Evolutionary conservation across 306 rosid species (phyloP), one percentile per base, ranked within the genome.

Genomic region (Vigna unguiculata): DNA sequence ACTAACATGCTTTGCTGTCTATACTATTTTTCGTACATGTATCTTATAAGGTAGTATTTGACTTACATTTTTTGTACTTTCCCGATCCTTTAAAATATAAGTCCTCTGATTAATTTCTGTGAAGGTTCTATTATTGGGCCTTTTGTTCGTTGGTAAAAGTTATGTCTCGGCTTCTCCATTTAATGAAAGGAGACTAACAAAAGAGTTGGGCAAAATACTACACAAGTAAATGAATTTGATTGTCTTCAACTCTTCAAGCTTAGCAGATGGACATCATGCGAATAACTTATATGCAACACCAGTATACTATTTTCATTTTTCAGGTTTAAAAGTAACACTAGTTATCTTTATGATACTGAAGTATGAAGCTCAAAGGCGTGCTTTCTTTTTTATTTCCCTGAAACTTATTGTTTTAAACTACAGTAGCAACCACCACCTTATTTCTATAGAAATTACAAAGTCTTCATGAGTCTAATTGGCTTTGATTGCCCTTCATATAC

Each of bases 401-500:
- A 40, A 24, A 38, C 41, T 62, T 64, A 3, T 57, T 72, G 7
- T 5, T n/a, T 9, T 41, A 41, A 41, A 43, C 48, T 0, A 43
- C 48, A 43, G 3, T 7, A 9, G 10, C 13, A 9, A 9, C 13
- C 45, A 40, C 45, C 11, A 40, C 45, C 48, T 43, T 12, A 43
- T 43, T 43, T 4, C 48, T 47, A 52, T 19, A 52, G 5, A 19
- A 19, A 52, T 52, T 49, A 17, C 32, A 30, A 6, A 8, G 12
- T 15, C 43, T 57, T 53, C 22, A 64, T 24, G 66, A 12, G 69
- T 45, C 40, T 30, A 25, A 25, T 49, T 75, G 80, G 30, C 59
- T n/a, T 59, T 49, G 25, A 41, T 72, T 82, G 78, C 51, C 69
- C 55, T 78, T 52, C 70, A 55, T 67, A 49, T 47, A 59, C 52